Evolutionary conservation across 768 basidiomycete genomes (phyloP), one percentile per base, ranked within the genome.

Genomic region (Crucibulum laeve): DNA sequence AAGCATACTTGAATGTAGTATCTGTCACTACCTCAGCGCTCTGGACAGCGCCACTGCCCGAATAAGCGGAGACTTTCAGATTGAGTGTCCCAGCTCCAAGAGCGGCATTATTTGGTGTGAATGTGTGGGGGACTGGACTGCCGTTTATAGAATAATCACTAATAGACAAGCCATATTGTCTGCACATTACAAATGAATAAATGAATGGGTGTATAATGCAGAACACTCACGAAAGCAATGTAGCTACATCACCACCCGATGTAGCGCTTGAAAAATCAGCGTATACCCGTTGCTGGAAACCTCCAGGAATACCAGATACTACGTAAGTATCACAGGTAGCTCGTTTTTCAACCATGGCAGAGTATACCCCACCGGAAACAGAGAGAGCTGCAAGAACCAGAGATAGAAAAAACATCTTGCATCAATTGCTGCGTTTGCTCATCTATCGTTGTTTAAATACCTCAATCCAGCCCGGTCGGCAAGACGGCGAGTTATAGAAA

Each of bases 1-100:
- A 68, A 4, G 53, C 66, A 42, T 62, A 68, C 40, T 52, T 46
- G 48, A 67, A 61, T 3, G 45, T 17, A 19, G 54, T 56, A n/a
- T 52, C 38, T 1, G 66, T 65, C 19, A 38, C 46, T 18, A 68
- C 52, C 37, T 65, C 62, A 3, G 65, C 52, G 42, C 63, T 59
- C 13, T 53, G 35, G 4, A 68, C 38, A 19, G 53, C 43, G 11
- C 63, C 61, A 17, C 46, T 56, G 3, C 63, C 61, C 8, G 56
- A 33, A 47, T 62, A 67, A 5, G 56, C 57, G 19, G 53, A 58
- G 10, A 67, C 65, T 49, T 63, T 62, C 42, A 68, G 52, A 36
- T 63, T 54, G 5, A 68, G 52, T 1, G 59, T 54, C 4, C 63
- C 66, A 14, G 56, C 53, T 14, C 59, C 60, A 25, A 66, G 51